Percentiles rank a stretch among this genome's conserved stretches.
These are phyloP conservation scores for Backusella psychrophila DNA, from an alignment of 192 early-diverging fungal species.

Conservation along the genomic window DNA sequence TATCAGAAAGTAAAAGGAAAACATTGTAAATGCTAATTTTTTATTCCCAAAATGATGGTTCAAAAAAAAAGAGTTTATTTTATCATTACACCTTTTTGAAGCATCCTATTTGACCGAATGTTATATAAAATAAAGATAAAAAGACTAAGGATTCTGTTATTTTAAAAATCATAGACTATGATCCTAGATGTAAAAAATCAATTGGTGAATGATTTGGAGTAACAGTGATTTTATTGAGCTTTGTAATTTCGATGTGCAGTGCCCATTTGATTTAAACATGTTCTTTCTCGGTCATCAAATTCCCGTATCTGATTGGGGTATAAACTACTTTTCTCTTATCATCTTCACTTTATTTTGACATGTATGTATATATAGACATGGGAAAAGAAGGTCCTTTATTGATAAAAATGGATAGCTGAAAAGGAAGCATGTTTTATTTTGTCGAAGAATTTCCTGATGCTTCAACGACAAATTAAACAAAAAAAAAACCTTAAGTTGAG, in stretches of 20 bases:
- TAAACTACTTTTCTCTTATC: too few species aligned
- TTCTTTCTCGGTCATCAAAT: too few species aligned
- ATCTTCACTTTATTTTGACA: too few species aligned
- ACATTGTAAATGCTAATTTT: not conserved
- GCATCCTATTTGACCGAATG: not conserved
- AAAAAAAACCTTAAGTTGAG: too few species aligned
- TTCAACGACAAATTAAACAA: not conserved
- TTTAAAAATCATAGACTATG: not conserved
- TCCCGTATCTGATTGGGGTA: too few species aligned
- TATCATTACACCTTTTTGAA: too few species aligned
- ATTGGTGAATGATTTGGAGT: too few species aligned
- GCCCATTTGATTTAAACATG: too few species aligned
- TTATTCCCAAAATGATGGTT: not conserved
- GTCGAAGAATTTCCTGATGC: not conserved
- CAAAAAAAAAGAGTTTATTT: too few species aligned
- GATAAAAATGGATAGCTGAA: not conserved
- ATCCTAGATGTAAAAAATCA: too few species aligned
- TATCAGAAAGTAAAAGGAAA: constrained; percentile 40
- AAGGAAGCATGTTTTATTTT: not conserved
- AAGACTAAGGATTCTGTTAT: not conserved
- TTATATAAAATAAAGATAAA: not conserved
- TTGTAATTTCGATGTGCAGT: too few species aligned
- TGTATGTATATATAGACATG: not conserved
- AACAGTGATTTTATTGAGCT: too few species aligned
- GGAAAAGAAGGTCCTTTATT: not conserved